These are phyloP conservation scores for Ailanthus altissimus DNA, from an alignment of 345 rosid genomes.

Conservation along the genomic window DNA sequence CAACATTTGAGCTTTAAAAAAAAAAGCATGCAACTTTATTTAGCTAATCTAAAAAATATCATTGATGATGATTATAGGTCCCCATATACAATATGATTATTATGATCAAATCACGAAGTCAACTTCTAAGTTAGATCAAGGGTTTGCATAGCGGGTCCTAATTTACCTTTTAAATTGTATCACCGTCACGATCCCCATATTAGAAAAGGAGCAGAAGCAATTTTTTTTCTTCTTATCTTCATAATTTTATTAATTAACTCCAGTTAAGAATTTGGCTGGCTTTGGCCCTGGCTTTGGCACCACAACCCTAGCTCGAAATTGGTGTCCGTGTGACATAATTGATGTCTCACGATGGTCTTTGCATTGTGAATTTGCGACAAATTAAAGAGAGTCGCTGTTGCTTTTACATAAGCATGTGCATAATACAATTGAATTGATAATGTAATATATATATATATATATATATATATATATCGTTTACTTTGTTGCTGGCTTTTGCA, in stretches of 20 bases:
- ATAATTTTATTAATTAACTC: not conserved
- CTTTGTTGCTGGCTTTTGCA: not conserved
- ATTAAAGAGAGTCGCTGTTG: not conserved
- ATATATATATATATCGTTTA: not conserved
- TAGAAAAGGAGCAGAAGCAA: not conserved
- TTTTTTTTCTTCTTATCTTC: not conserved
- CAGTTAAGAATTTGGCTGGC: not conserved
- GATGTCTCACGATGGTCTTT: not conserved
- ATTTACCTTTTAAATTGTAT: not conserved
- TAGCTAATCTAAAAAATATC: not conserved
- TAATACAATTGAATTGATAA: not conserved
- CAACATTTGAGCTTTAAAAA: not conserved
- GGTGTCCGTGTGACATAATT: constrained; percentile 15
- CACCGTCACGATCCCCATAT: not conserved
- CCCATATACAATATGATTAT: constrained; percentile 12
- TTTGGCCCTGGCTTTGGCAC: not conserved
- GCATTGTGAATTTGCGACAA: not conserved
- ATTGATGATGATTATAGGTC: not conserved
- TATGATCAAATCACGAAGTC: constrained; percentile 27
- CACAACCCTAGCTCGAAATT: not conserved
- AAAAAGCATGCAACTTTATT: constrained; percentile 1
- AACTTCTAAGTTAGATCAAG: constrained; percentile 12
- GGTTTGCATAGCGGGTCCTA: not conserved
- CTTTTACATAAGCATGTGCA: not conserved
- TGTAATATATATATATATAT: too few relatives aligned